Base-by-base conservation (phyloP, 2,329 filamentous ascomycete genomes). In the Cytospora schulzeri region DNA sequence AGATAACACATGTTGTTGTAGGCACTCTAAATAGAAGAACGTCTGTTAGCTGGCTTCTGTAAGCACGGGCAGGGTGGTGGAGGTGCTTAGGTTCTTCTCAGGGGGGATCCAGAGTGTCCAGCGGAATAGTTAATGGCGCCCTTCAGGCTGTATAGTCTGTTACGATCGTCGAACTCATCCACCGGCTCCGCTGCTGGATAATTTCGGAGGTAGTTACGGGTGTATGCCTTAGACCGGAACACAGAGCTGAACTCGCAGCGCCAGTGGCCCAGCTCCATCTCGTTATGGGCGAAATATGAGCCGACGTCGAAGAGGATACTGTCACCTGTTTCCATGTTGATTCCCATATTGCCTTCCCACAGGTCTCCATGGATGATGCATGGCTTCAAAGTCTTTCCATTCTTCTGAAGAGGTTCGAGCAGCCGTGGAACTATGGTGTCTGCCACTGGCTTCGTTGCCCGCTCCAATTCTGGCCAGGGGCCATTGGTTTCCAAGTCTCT, bases 291-390 rank as follows among this genome's bases (percentile, higher is more conserved):
- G n/a, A 45, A 57, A 14, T 57, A 57, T 29, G 54, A 57, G 11
- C 54, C 35, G 15, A 45, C 54, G 7, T 57, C 0, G 74, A 78
- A 66, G 77, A 80, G 62, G 73, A 76, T 0, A 69, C 71, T 7
- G 79, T 69, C 31, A 73, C 63, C n/a, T 74, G 64, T 79, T 12
- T 70, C 62, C 2, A 63, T 57, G 35, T 74, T 71, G 15, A 73
- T 73, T 2, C 76, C 76, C 3, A 72, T 69, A 63, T 81, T 81
- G 3, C 71, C 74, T 60, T 80, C 75, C 78, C 76, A 80, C 1
- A 79, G 70, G 68, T 80, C 76, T 1, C 76, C 77, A 63, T 78
- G 77, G 28, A 78, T 74, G 48, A 79, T 68, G 31, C 67, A 67
- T 1, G 74, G 74, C 55, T 70, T 71, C 12, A 76, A 19, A n/a